These are phyloP conservation scores for Westerdykella aurantiaca DNA, from an alignment of 2,329 filamentous ascomycete species.

Conservation along the genomic window DNA sequence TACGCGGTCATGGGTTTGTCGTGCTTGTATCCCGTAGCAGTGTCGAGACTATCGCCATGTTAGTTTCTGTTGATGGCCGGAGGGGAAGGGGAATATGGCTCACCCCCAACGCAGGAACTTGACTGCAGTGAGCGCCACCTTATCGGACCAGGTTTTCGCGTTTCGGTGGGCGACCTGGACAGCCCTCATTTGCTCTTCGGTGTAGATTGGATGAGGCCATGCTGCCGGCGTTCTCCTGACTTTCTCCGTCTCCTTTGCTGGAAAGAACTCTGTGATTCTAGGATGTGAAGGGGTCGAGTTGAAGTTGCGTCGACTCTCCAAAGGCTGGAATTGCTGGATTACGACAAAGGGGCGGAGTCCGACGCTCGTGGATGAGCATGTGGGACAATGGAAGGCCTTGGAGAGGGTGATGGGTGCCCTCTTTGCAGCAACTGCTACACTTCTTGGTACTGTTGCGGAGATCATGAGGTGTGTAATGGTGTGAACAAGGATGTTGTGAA, in stretches of 20 bases:
- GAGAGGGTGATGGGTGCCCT: slow-evolving; percentile 35
- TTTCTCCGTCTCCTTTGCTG: slow-evolving; percentile 39
- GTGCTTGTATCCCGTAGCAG: slow-evolving; percentile 74
- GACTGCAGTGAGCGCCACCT: slow-evolving; percentile 70
- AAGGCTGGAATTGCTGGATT: slow-evolving; percentile 20
- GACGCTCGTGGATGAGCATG: slow-evolving; percentile 9
- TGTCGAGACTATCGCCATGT: slow-evolving; percentile 53
- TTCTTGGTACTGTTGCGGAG: slow-evolving; percentile 17
- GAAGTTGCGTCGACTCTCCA: slow-evolving; percentile 34
- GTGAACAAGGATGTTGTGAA: neutral
- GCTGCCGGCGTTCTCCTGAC: slow-evolving; percentile 44
- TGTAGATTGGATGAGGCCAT: slow-evolving; percentile 55
- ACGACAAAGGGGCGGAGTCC: slow-evolving; percentile 31
- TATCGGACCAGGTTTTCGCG: slow-evolving; percentile 68
- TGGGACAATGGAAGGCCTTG: slow-evolving; percentile 33
- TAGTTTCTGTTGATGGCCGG: neutral
- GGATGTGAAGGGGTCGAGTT: slow-evolving; percentile 32
- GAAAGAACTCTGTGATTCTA: slow-evolving; percentile 44
- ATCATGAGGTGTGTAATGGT: slow-evolving; percentile 23
- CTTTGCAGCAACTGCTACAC: slow-evolving; percentile 29
- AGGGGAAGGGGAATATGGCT: neutral
- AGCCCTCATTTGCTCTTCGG: slow-evolving; percentile 68
- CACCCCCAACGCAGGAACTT: slow-evolving; percentile 65
- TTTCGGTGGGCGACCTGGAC: slow-evolving; percentile 73
- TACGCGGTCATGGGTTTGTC: slow-evolving; percentile 67